A percentile compares a stretch with the other conserved stretches of the same genome.
Evolutionary conservation across 2,329 filamentous ascomycete genomes (phyloP).

Genomic region (Apiospora kogelbergensis): DNA sequence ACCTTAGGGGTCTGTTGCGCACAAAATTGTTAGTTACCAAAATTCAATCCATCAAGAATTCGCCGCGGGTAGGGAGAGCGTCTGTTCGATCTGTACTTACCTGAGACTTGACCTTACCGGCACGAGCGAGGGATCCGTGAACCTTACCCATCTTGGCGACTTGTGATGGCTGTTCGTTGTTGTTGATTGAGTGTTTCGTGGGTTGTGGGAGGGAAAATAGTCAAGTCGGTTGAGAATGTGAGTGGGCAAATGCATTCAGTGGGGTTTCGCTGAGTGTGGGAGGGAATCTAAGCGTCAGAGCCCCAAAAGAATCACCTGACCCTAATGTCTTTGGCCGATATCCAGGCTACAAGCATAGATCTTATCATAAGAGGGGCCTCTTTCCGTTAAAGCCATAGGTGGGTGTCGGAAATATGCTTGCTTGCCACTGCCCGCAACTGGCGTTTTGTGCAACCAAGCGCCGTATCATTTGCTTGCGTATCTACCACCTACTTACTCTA

Average conservation of each 20-base stretch:
- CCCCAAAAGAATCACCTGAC: constrained; percentile 7
- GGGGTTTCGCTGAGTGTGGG: constrained; percentile 7
- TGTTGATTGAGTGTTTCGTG: constrained; percentile 18
- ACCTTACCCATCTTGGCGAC: constrained; percentile 36
- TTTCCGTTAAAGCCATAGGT: background rate
- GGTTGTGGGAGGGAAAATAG: constrained; percentile 7
- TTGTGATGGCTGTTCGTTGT: constrained; percentile 20
- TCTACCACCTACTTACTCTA: too few relatives aligned
- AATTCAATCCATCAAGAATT: background rate
- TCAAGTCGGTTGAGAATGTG: constrained; percentile 3
- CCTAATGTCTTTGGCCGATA: background rate
- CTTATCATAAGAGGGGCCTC: background rate
- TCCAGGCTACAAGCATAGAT: background rate
- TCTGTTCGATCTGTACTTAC: background rate
- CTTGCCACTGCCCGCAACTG: background rate
- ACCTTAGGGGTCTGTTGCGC: constrained; percentile 69
- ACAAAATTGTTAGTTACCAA: background rate
- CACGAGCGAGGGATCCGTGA: constrained; percentile 77
- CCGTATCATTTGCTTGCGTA: background rate
- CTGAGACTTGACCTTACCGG: constrained; percentile 94
- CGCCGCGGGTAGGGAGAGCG: background rate
- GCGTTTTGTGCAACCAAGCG: background rate
- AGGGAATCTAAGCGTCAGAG: constrained; percentile 5
- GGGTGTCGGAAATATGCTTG: background rate
- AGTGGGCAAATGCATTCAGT: constrained; percentile 6